Evolutionary conservation across 345 rosid genomes (phyloP).

Genomic region (Kandelia obovata): DNA sequence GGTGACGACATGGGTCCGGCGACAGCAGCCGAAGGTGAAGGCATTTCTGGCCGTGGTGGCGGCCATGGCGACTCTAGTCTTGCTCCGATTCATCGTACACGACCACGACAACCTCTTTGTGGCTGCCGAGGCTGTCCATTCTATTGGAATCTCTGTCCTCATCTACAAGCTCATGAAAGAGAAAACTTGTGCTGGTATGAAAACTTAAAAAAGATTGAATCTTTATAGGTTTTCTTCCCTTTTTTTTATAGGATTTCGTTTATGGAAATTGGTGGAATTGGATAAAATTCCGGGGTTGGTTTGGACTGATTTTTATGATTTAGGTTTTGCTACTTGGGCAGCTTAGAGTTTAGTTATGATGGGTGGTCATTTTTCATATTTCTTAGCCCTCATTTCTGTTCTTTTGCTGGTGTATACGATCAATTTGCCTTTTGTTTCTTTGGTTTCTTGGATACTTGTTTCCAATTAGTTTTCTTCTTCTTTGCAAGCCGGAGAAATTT

Average conservation of each 20-base stretch:
- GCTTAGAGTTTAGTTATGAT: too few relatives aligned
- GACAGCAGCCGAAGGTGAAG: conserved; percentile 97
- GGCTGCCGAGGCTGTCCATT: conserved; percentile 97
- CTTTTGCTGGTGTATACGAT: too few relatives aligned
- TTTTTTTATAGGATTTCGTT: not conserved
- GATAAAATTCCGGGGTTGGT: not conserved
- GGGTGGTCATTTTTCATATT: too few relatives aligned
- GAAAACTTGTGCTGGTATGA: conserved; percentile 87
- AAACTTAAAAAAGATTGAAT: not conserved
- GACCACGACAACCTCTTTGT: conserved; percentile 99
- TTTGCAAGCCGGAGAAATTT: too few relatives aligned
- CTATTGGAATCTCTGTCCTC: conserved; percentile 87
- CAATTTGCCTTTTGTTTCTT: too few relatives aligned
- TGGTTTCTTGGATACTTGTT: too few relatives aligned
- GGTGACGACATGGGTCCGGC: conserved; percentile 77
- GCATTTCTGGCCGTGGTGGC: conserved; percentile 87
- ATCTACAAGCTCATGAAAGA: conserved; percentile 95
- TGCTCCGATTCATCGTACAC: conserved; percentile 88
- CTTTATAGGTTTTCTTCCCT: not conserved
- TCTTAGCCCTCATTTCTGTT: too few relatives aligned
- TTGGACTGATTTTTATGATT: not conserved
- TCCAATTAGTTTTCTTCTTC: too few relatives aligned
- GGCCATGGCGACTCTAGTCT: conserved; percentile 82
- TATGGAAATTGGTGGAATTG: conserved; percentile 6
- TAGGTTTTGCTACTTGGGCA: too few relatives aligned